phyloP scores from a whole-genome alignment of 176 grass and related monocot genomes.

The Cenchrus americanus region DNA sequence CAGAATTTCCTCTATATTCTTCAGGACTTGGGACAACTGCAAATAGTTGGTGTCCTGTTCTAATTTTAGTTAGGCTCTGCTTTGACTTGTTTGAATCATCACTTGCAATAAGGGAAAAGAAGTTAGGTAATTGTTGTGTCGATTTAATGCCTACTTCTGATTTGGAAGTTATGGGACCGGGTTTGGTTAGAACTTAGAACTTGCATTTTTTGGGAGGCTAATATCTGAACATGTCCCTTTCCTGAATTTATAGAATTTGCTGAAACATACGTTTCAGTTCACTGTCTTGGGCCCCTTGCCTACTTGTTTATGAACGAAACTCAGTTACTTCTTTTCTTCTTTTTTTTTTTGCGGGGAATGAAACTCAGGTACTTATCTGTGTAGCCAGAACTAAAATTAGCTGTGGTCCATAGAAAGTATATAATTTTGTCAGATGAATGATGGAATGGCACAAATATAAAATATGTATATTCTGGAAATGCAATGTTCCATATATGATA shows the following conservation, averaged over 20 bases:
- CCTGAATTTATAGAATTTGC: background rate
- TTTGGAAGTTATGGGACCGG: background rate
- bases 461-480: background rate
- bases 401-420: background rate
- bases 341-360: too few species aligned
- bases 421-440: conserved; percentile 1
- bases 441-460: background rate
- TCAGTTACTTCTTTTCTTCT: conserved; percentile 4
- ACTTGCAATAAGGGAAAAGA: background rate
- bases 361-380: conserved; percentile 15
- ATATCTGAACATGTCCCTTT: background rate
- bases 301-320: background rate
- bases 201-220: background rate
- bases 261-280: background rate
- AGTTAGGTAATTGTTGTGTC: background rate
- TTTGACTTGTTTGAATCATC: background rate
- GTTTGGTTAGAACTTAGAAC: background rate
- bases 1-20: background rate
- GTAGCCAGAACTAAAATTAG: background rate
- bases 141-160: background rate
- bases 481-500: background rate
- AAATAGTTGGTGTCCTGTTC: background rate
- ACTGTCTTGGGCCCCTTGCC: background rate
- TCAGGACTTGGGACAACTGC: background rate
- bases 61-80: background rate